phyloP scores from a whole-genome alignment of 208 protist species.

The Vickermania spadyakhi region DNA sequence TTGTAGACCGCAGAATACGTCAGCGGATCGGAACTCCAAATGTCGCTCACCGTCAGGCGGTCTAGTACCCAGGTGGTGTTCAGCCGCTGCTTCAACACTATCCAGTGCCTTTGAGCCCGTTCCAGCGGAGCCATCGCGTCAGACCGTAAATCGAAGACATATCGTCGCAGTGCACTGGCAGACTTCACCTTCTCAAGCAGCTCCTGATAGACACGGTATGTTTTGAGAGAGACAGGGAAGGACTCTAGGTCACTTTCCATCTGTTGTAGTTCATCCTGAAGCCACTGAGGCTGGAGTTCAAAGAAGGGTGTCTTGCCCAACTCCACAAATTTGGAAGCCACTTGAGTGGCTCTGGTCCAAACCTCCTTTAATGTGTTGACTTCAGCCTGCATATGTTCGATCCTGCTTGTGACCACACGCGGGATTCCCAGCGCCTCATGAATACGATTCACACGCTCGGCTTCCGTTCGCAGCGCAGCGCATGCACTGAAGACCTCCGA shows the following conservation, averaged over 20 bases:
- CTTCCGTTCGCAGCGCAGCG: conserved; percentile 39
- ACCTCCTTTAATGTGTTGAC: conserved; percentile 86
- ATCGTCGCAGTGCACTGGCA: conserved; percentile 39
- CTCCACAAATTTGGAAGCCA: conserved; percentile 69
- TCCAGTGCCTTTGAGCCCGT: conserved; percentile 64
- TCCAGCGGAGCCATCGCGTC: conserved; percentile 91
- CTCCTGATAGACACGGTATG: conserved; percentile 46
- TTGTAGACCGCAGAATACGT: conserved; percentile 92
- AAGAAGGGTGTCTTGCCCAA: conserved; percentile 91
- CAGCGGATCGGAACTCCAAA: conserved; percentile 87
- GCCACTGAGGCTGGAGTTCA: conserved; percentile 86
- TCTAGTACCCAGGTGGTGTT: conserved; percentile 87
- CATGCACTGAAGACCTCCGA: conserved; percentile 65
- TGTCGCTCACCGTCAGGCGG: conserved; percentile 72
- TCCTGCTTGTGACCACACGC: conserved; percentile 25
- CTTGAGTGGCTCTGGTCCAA: conserved; percentile 72
- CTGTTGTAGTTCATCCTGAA: conserved; percentile 69
- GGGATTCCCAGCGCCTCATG: conserved; percentile 65
- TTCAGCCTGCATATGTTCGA: conserved; percentile 74
- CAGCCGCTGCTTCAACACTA: conserved; percentile 75
- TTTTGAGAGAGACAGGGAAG: conserved; percentile 45
- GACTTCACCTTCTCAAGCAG: conserved; percentile 28
- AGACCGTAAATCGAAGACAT: conserved; percentile 89
- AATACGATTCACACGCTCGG: conserved; percentile 64
- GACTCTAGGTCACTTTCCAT: conserved; percentile 40